A percentile compares a stretch with the other conserved stretches of the same genome.
Evolutionary conservation across 2,329 filamentous ascomycete genomes (phyloP).

Genomic region (Calycina herbarum): DNA sequence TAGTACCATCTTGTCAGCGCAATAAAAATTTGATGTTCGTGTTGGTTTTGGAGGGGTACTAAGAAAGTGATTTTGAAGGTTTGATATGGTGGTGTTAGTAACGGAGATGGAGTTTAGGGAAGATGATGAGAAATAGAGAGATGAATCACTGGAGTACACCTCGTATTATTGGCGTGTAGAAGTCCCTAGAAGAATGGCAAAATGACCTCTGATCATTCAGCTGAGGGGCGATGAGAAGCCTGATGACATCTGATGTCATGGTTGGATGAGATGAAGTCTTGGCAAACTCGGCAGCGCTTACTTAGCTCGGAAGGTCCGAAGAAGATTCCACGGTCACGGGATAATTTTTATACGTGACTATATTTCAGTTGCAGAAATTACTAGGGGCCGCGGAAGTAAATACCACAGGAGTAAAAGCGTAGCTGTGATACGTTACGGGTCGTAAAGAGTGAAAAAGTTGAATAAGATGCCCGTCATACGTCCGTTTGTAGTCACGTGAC

Average conservation of each 20-base stretch:
- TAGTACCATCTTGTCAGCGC: slow-evolving; percentile 51
- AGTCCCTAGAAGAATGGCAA: neutral
- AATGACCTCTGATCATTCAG: slow-evolving; percentile 1
- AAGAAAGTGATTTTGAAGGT: neutral
- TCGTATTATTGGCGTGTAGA: neutral
- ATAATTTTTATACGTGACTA: too few relatives aligned
- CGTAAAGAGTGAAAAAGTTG: too few relatives aligned
- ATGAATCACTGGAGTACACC: neutral
- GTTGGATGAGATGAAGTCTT: neutral
- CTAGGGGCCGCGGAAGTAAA: too few relatives aligned
- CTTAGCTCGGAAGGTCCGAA: neutral
- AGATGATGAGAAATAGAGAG: neutral
- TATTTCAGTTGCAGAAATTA: too few relatives aligned
- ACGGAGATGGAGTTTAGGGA: neutral
- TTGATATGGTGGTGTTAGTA: neutral
- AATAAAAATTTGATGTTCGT: neutral
- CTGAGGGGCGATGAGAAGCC: neutral
- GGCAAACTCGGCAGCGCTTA: neutral
- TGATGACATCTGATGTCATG: neutral
- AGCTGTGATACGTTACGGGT: too few relatives aligned
- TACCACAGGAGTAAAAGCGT: too few relatives aligned
- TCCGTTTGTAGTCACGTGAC: too few relatives aligned
- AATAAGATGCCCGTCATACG: too few relatives aligned
- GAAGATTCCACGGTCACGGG: neutral
- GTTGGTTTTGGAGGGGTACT: neutral